These are phyloP conservation scores for Trametes pubescens DNA, from an alignment of 1,284 basidiomycete species.

Conservation along the genomic window DNA sequence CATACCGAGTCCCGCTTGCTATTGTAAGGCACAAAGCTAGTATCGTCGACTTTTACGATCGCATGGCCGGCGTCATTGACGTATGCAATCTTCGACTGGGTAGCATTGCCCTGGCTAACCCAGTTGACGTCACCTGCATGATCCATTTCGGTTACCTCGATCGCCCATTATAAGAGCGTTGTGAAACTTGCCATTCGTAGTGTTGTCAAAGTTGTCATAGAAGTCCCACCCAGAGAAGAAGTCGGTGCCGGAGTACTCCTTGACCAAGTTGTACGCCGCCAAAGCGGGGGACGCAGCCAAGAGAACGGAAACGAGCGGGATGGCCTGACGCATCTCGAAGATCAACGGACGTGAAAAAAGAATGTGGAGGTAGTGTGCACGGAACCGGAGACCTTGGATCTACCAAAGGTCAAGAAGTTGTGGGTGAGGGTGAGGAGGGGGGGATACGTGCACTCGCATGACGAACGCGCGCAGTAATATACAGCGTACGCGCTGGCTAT, in stretches of 20 bases:
- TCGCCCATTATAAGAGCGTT: background rate
- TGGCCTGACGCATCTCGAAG: conserved; percentile 29
- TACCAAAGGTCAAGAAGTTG: conserved; percentile 10
- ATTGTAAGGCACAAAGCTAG: conserved; percentile 61
- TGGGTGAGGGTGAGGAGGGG: background rate
- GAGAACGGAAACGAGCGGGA: conserved; percentile 32
- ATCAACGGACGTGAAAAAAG: background rate
- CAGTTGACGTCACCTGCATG: conserved; percentile 57
- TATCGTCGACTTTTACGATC: conserved; percentile 77
- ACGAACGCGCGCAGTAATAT: conserved; percentile 4
- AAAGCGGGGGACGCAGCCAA: conserved; percentile 24
- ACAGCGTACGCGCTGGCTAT: background rate
- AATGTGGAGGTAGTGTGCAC: background rate
- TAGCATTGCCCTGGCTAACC: conserved; percentile 54
- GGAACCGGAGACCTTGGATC: conserved; percentile 5
- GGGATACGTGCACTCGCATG: background rate
- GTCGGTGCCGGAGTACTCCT: conserved; percentile 50
- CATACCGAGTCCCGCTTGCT: conserved; percentile 76
- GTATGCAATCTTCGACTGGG: conserved; percentile 57
- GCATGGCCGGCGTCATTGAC: conserved; percentile 58
- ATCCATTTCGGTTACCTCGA: background rate
- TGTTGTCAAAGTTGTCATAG: conserved; percentile 60
- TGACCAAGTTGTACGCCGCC: conserved; percentile 40
- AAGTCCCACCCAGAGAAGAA: conserved; percentile 67
- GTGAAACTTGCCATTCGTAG: conserved; percentile 47